These are phyloP conservation scores for Rhizopogon sp. DNA, from an alignment of 768 basidiomycete species.

Conservation along the genomic window DNA sequence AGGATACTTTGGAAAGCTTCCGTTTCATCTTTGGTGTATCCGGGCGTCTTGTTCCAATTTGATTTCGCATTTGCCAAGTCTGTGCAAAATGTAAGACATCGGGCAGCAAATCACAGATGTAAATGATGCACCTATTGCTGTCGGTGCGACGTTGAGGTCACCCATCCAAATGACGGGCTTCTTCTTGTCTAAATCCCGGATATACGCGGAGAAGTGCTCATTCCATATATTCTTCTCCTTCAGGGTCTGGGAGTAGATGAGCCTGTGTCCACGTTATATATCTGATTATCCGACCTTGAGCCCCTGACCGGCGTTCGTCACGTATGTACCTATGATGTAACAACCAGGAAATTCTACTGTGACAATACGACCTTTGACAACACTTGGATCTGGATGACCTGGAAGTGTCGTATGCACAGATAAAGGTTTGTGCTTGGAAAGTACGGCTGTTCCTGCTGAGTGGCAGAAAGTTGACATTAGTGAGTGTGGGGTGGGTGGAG, in stretches of 20 bases:
- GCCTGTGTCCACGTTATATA: not conserved
- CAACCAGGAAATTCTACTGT: constrained; percentile 73
- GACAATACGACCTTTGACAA: constrained; percentile 72
- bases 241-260: constrained; percentile 48
- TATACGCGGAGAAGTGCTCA: constrained; percentile 64
- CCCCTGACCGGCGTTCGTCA: constrained; percentile 74
- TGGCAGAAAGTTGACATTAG: not conserved
- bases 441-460: constrained; percentile 76
- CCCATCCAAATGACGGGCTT: constrained; percentile 90
- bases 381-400: constrained; percentile 59
- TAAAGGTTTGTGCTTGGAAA: constrained; percentile 73
- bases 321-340: constrained; percentile 77
- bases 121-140: constrained; percentile 48
- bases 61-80: constrained; percentile 64
- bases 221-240: constrained; percentile 79
- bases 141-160: constrained; percentile 84
- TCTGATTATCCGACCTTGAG: constrained; percentile 51
- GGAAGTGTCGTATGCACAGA: constrained; percentile 65
- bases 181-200: constrained; percentile 65
- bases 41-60: constrained; percentile 88
- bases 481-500: not conserved
- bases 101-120: constrained; percentile 1
- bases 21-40: constrained; percentile 81
- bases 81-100: constrained; percentile 17
- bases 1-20: constrained; percentile 69